Conservation (phyloP, 306 rosid genomes). For the Gynostemma pentaphyllum region DNA sequence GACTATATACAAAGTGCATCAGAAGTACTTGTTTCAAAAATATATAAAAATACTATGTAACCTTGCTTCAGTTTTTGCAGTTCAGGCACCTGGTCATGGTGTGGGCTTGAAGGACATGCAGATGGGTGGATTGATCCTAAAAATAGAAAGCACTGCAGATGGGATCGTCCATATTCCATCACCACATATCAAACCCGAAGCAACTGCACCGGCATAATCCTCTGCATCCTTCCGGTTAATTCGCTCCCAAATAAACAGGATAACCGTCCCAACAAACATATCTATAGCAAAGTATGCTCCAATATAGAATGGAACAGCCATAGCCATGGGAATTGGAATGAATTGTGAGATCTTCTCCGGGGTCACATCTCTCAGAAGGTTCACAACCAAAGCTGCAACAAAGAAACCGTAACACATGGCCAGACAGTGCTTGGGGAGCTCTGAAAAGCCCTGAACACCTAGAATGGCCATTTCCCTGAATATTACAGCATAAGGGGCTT, state of each 20-base stretch:
- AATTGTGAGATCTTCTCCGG: conserved; percentile 60
- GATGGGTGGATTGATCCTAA: conserved; percentile 75
- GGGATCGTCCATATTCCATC: conserved; percentile 98
- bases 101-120: conserved; percentile 95
- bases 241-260: conserved; percentile 68
- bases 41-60: not conserved
- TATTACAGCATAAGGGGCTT: conserved; percentile 86
- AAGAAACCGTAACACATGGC: conserved; percentile 67
- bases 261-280: conserved; percentile 81
- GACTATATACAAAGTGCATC: not conserved
- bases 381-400: conserved; percentile 53
- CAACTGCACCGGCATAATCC: conserved; percentile 83
- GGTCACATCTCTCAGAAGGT: conserved; percentile 55
- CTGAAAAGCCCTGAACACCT: conserved; percentile 81
- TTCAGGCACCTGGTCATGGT: conserved; percentile 29
- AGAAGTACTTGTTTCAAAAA: not conserved
- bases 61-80: not conserved
- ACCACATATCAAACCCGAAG: conserved; percentile 90
- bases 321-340: conserved; percentile 92
- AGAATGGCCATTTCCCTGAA: conserved; percentile 91
- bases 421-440: conserved; percentile 76
- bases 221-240: conserved; percentile 67
- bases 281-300: conserved; percentile 92
- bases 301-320: conserved; percentile 84
- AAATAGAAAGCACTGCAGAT: conserved; percentile 72